A percentile compares a stretch with the other conserved stretches of the same genome.
Conservation (phyloP, 441 rosid genomes). For the Lepidium campestre region DNA sequence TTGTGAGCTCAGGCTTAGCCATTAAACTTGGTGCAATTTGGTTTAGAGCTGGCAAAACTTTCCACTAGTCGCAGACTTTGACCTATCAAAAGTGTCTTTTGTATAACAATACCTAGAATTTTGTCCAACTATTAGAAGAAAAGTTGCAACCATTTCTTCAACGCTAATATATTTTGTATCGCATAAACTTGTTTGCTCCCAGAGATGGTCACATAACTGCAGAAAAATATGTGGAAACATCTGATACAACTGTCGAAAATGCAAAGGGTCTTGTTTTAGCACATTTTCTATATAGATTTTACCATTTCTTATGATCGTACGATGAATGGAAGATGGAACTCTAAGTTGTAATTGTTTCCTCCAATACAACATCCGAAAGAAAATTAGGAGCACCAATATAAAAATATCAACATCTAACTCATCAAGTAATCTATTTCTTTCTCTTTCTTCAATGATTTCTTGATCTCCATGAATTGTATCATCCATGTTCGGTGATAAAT, state of each 20-base stretch:
- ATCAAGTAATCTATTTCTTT: not conserved
- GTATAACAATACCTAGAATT: not conserved
- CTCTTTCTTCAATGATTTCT: not conserved
- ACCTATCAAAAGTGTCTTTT: not conserved
- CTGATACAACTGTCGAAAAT: not conserved
- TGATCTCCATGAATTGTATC: not conserved
- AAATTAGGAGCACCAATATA: not conserved
- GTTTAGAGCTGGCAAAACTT: not conserved
- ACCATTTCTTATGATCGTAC: not conserved
- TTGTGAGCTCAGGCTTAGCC: not conserved
- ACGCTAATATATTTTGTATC: not conserved
- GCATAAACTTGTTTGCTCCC: not conserved
- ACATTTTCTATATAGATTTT: not conserved
- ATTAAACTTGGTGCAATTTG: not conserved
- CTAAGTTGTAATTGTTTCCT: not conserved
- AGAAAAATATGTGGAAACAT: not conserved
- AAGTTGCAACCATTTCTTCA: not conserved
- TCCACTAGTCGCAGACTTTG: not conserved
- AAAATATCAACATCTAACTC: not conserved
- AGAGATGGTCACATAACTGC: not conserved
- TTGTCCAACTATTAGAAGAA: not conserved
- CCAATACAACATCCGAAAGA: not conserved
- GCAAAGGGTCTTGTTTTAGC: not conserved
- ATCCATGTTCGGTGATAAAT: not conserved
- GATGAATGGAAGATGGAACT: not conserved